Percentiles rank a stretch among this genome's conserved stretches.
These are phyloP conservation scores for Trametes maxima DNA, from an alignment of 768 basidiomycete genomes.

Conservation along the genomic window DNA sequence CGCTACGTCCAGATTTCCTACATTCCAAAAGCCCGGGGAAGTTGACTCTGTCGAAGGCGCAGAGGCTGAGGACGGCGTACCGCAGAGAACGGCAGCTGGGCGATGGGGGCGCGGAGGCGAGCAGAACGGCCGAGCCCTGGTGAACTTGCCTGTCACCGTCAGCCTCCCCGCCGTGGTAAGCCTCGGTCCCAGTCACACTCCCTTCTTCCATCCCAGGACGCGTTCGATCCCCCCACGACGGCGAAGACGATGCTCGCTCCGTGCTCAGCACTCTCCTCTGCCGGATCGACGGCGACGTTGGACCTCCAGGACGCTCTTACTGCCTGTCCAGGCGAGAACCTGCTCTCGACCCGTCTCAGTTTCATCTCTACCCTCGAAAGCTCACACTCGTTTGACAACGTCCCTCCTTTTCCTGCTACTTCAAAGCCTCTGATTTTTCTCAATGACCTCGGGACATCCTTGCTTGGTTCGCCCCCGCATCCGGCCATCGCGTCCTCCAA, in stretches of 20 bases:
- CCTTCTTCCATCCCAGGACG: too few species aligned
- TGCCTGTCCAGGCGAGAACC: conserved; percentile 9
- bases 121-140: too few species aligned
- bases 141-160: too few species aligned
- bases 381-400: conserved; percentile 28
- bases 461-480: background rate
- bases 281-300: conserved; percentile 16
- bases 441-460: background rate
- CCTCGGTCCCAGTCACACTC: background rate
- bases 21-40: too few species aligned
- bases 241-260: background rate
- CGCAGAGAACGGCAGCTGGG: too few species aligned
- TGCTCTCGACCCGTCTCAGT: conserved; percentile 30
- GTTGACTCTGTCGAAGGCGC: too few species aligned
- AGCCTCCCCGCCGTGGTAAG: too few species aligned
- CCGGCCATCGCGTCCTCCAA: background rate
- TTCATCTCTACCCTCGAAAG: conserved; percentile 21
- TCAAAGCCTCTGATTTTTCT: conserved; percentile 33
- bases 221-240: background rate
- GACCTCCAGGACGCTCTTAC: conserved; percentile 19
- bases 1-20: too few species aligned
- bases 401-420: conserved; percentile 37
- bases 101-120: too few species aligned
- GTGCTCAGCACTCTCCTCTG: conserved; percentile 1
- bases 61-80: too few species aligned